Evolutionary conservation across 1,139 yeast species (phyloP), one percentile per base, ranked within the genome.

Genomic region (Tardiomyces blankii): DNA sequence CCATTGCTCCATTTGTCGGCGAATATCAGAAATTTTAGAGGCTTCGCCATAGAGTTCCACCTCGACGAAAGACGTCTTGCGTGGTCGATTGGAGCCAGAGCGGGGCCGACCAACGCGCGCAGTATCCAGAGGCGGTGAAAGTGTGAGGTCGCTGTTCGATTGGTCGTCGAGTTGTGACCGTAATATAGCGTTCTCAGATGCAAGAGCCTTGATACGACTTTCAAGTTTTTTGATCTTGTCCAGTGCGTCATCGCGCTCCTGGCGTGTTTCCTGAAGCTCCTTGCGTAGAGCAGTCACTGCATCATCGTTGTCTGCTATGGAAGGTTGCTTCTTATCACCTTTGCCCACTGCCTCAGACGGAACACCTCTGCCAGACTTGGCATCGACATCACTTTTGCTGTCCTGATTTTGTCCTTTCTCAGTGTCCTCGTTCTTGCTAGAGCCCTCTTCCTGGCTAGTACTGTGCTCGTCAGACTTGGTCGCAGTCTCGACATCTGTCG

Each of bases 1-100:
- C 95, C 95, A 88, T 51, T 78, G 74, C 63, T 63, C 67, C 59
- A 76, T 59, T 35, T 60, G 60, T 45, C 58, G 55, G 13, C 59
- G 52, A 42, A 57, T 54, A 33, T 56, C 55, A 30, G 58, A 50
- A 40, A 62, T 55, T 41, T 54, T 51, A 35, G 57, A 49, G 12
- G 62, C 58, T 43, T 62, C 66, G 13, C 65, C 63, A 44, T 58
- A 62, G 27, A 64, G 54, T 32, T 64, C 68, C 16, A 64, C 61
- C 39, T 62, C 67, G 12, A 59, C 64, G 45, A 61, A 60, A 25
- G 67, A 62, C 2, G 65, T 48, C 8, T 61, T 25, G 27, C 53
- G 45, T 21, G 11, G 33, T 3, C 49, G 44, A n/a, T 40, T 40
- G 8, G 25, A 21, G 7, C 25, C 25, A 7, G 19, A 35, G 12